Evolutionary conservation across 768 basidiomycete genomes (phyloP).

Genomic region (Russula compacta): DNA sequence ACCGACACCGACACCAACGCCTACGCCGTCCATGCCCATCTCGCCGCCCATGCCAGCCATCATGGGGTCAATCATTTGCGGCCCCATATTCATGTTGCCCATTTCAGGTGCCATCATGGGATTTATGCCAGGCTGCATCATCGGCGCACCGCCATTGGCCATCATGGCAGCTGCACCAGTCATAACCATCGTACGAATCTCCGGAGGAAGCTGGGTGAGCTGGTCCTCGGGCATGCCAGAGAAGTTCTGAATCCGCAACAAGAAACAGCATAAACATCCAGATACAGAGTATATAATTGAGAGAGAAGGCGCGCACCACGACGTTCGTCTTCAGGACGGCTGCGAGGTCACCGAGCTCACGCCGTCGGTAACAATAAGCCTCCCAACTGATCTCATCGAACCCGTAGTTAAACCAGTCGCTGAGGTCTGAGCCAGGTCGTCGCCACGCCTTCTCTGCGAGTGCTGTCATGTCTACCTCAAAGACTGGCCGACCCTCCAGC

Average conservation of each 20-base stretch:
- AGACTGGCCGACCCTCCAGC: slow-evolving; percentile 67
- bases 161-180: slow-evolving; percentile 73
- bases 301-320: slow-evolving; percentile 42
- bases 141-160: slow-evolving; percentile 45
- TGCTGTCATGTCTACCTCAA: slow-evolving; percentile 72
- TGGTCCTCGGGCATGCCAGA: slow-evolving; percentile 78
- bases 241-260: slow-evolving; percentile 47
- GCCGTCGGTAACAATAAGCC: slow-evolving; percentile 77
- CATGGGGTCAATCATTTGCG: slow-evolving; percentile 49
- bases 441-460: slow-evolving; percentile 86
- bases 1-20: slow-evolving; percentile 16
- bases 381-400: slow-evolving; percentile 98
- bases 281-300: background rate
- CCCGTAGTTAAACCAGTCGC: slow-evolving; percentile 99
- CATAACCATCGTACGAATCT: slow-evolving; percentile 82
- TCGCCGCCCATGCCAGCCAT: slow-evolving; percentile 71
- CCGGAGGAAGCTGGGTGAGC: slow-evolving; percentile 65
- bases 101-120: slow-evolving; percentile 22
- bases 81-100: slow-evolving; percentile 18
- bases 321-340: slow-evolving; percentile 77
- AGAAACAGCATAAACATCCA: background rate
- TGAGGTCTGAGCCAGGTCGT: slow-evolving; percentile 81
- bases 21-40: slow-evolving; percentile 40
- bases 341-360: slow-evolving; percentile 72
- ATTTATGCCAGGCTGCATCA: slow-evolving; percentile 30